A percentile compares a stretch with the other conserved stretches of the same genome.
These are phyloP conservation scores for Colletotrichum kahawae DNA, from an alignment of 2,329 filamentous ascomycete genomes.

Conservation along the genomic window DNA sequence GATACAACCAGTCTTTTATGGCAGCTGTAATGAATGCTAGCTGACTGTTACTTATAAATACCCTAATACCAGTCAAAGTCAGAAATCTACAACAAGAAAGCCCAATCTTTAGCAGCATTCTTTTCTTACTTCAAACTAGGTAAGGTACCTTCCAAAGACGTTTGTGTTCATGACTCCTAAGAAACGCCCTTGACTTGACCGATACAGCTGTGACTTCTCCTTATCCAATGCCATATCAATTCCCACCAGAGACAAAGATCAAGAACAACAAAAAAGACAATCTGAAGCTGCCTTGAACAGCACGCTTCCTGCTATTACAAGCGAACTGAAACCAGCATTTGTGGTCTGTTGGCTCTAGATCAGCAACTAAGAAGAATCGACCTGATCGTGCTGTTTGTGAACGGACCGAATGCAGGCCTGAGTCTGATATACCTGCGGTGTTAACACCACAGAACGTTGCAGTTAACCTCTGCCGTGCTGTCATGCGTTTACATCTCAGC, in stretches of 20 bases:
- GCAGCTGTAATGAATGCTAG: background rate
- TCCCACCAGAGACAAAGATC: background rate
- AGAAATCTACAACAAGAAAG: no score
- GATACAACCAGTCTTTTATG: background rate
- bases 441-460: background rate
- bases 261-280: background rate
- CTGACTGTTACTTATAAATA: no score
- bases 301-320: no score
- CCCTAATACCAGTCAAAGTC: no score
- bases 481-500: background rate
- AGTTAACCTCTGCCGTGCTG: background rate
- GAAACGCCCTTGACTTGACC: background rate
- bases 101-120: no score
- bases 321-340: background rate
- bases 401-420: background rate
- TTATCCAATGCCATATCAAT: background rate
- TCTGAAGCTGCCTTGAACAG: background rate
- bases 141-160: background rate
- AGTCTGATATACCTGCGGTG: background rate
- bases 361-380: background rate
- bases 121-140: no score
- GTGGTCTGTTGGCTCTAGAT: background rate
- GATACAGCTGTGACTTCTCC: background rate
- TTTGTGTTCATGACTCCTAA: background rate
- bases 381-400: background rate